phyloP scores from a whole-genome alignment of 495 filamentous ascomycete species.

The Zalerion maritima region DNA sequence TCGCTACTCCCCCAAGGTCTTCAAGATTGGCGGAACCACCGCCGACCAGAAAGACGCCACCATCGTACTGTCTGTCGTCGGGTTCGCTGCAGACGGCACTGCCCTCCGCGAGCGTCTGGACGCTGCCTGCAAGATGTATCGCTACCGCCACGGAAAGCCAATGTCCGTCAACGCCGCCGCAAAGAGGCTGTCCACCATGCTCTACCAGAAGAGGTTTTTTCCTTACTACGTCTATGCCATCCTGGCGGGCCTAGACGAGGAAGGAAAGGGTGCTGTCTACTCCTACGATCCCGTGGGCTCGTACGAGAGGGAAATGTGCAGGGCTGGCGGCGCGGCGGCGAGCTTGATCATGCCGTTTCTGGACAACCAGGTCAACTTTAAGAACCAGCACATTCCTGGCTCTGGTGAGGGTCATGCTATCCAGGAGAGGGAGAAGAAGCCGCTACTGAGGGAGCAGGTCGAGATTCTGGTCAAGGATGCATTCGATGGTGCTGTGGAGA shows the following conservation, averaged over 20 bases:
- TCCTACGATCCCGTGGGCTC: conserved; percentile 95
- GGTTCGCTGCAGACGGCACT: conserved; percentile 86
- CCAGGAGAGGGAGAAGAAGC: conserved; percentile 47
- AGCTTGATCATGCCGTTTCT: conserved; percentile 98
- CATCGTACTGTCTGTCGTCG: conserved; percentile 83
- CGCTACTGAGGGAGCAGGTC: conserved; percentile 55
- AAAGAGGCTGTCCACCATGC: conserved; percentile 79
- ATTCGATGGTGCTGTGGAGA: conserved; percentile 93
- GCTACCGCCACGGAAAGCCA: conserved; percentile 81
- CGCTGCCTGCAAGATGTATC: conserved; percentile 90
- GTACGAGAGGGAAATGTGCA: conserved; percentile 91
- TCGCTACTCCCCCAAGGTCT: conserved; percentile 84
- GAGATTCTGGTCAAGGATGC: conserved; percentile 88
- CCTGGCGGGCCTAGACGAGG: conserved; percentile 83
- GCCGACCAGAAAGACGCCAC: conserved; percentile 68
- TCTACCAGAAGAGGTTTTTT: conserved; percentile 96
- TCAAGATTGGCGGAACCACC: conserved; percentile 84
- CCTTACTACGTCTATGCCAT: conserved; percentile 94
- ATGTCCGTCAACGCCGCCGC: conserved; percentile 91
- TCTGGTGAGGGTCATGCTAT: conserved; percentile 73
- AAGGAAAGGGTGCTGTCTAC: conserved; percentile 87
- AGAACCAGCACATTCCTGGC: conserved; percentile 93
- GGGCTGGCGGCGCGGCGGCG: conserved; percentile 85
- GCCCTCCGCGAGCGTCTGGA: conserved; percentile 83
- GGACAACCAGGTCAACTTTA: conserved; percentile 98